Base-by-base conservation (phyloP, 73 alveolate genomes). In the Halteria grandinella region DNA sequence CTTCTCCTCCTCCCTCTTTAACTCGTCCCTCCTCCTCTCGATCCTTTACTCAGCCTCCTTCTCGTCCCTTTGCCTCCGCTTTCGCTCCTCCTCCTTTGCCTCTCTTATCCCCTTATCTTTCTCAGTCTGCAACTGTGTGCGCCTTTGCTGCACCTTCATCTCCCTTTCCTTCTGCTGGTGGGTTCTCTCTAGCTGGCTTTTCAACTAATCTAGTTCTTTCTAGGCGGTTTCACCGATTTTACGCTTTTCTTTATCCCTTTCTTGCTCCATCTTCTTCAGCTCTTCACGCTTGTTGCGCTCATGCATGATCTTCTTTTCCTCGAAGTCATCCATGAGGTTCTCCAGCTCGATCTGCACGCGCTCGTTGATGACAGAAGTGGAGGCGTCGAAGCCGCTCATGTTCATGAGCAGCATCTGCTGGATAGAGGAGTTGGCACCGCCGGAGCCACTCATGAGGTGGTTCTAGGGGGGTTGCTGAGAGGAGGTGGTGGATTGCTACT, bases 401-500 rank as follows among this genome's bases (percentile, higher is more conserved):
- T 55, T 28, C 78, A 75, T 81, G 82, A 47, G 54, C 47, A 11
- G 24, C 79, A 47, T 72, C 51, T 83, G 57, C 23, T 57, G 82
- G n/a, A 34, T 39, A n/a, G 75, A 73, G 29, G 52, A 21, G 32
- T 58, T 64, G 17, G 48, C 55, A 0, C 5, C 12, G 47, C 47
- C 47, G 47, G 11, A 7, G 47, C n/a, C 47, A 11, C 47, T 11
- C n/a, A 36, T 36, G n/a, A 36, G n/a, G 5, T 5, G 47, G n/a
- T 36, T 5, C 5, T 36, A 7, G 47, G 5, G 5, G 47, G 11
- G 47, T 11, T 36, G 47, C n/a, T 36, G 5, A 11, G 11, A 36
- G 47, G 5, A 36, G 47, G n/a, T 36, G 47, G 47, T 36, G 11
- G 47, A 36, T 29, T 64, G 25, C 52, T 64, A 29, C 51, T 64